A percentile compares a stretch with the other conserved stretches of the same genome.
These are phyloP conservation scores for Spinacia oleracea DNA, from an alignment of 179 eudicot species.

Conservation along the genomic window DNA sequence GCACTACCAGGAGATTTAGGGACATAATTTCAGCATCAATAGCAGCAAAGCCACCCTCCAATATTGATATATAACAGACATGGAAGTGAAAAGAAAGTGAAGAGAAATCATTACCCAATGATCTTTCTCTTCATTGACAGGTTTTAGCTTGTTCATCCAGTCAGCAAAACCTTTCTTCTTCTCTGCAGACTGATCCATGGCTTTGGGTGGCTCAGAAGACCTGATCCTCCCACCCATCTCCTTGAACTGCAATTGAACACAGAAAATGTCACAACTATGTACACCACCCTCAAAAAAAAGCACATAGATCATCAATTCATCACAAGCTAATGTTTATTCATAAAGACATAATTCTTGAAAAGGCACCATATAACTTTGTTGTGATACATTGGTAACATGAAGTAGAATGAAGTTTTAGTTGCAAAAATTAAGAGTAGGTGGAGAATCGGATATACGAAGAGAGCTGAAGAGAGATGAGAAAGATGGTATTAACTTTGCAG, in stretches of 20 bases:
- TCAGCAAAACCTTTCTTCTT: slow-evolving; percentile 73
- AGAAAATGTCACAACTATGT: background rate
- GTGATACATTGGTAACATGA: background rate
- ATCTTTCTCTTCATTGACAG: slow-evolving; percentile 76
- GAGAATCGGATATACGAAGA: no score
- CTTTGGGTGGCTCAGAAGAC: slow-evolving; percentile 53
- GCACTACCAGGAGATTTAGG: background rate
- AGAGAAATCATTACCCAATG: slow-evolving; percentile 55
- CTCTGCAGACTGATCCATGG: slow-evolving; percentile 55
- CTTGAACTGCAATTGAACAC: slow-evolving; percentile 53
- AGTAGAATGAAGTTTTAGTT: no score
- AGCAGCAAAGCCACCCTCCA: background rate
- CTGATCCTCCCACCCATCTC: slow-evolving; percentile 72
- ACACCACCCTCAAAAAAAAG: background rate
- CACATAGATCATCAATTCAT: background rate
- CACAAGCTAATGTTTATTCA: background rate
- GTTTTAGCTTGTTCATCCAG: slow-evolving; percentile 64
- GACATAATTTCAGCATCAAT: slow-evolving; percentile 3
- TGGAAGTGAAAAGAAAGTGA: background rate
- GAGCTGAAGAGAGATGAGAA: no score
- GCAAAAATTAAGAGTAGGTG: no score
- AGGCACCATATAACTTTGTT: background rate
- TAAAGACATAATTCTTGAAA: background rate
- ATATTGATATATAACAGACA: background rate
- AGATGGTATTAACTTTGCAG: no score